Evolutionary conservation across 345 rosid species (phyloP).

Genomic region (Hypericum perforatum): DNA sequence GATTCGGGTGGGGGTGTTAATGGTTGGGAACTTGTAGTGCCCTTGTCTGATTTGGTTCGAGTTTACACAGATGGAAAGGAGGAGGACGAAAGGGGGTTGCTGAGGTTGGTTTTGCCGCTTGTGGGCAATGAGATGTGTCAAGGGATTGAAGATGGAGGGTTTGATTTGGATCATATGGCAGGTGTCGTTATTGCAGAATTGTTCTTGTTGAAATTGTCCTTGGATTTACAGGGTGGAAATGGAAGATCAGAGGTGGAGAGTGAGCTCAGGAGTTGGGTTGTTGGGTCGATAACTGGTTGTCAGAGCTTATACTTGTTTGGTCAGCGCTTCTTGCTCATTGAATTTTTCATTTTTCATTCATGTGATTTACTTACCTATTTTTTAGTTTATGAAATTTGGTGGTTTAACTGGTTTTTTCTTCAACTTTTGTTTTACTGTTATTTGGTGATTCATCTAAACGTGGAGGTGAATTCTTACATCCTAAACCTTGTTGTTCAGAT

Average conservation of each 20-base stretch:
- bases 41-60: slow-evolving; percentile 27
- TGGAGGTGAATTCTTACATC: slow-evolving; percentile 1
- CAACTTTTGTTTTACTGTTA: neutral
- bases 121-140: slow-evolving; percentile 19
- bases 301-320: slow-evolving; percentile 41
- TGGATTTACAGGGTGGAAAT: slow-evolving; percentile 20
- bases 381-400: neutral
- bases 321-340: slow-evolving; percentile 17
- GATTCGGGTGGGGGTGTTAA: slow-evolving; percentile 14
- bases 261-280: slow-evolving; percentile 36
- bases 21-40: slow-evolving; percentile 15
- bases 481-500: slow-evolving; percentile 23
- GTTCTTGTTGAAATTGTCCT: slow-evolving; percentile 43
- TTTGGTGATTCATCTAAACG: slow-evolving; percentile 3
- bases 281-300: slow-evolving; percentile 36
- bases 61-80: slow-evolving; percentile 32
- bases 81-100: slow-evolving; percentile 14
- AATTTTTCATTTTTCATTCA: neutral
- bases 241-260: slow-evolving; percentile 25
- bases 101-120: slow-evolving; percentile 31
- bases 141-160: slow-evolving; percentile 17
- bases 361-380: neutral
- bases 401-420: neutral
- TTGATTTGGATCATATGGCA: slow-evolving; percentile 33
- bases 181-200: slow-evolving; percentile 40